Conservation (phyloP, 345 rosid species). For the Salix arbutifolia region DNA sequence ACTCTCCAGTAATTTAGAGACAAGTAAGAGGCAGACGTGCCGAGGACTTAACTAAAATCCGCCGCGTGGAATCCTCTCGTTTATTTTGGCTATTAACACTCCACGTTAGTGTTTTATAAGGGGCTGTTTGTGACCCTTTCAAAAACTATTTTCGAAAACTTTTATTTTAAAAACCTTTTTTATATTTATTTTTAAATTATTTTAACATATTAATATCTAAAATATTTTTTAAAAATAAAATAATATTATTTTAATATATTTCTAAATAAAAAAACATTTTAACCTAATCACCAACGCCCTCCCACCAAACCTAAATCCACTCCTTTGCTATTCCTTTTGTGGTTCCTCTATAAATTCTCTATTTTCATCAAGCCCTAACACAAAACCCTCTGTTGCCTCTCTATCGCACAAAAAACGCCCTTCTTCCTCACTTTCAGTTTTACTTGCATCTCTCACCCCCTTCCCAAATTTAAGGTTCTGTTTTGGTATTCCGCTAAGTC, state of each 20-base stretch:
- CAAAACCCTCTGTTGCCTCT: neutral
- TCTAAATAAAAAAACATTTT: no score
- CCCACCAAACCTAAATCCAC: neutral
- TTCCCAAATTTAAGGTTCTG: no score
- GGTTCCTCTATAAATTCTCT: slow-evolving; percentile 10
- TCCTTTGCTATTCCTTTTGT: no score
- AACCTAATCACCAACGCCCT: no score
- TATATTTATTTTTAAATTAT: no score
- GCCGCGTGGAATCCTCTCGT: neutral
- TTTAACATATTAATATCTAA: no score
- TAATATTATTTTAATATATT: no score
- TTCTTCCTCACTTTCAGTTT: neutral
- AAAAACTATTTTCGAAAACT: no score
- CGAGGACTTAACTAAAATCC: neutral
- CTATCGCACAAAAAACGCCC: neutral
- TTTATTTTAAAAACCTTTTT: no score
- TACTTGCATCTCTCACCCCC: neutral
- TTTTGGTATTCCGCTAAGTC: no score
- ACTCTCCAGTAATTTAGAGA: neutral
- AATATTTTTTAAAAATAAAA: no score
- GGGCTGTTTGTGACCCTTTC: no score
- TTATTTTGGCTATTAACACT: slow-evolving; percentile 3
- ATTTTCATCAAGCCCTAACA: neutral
- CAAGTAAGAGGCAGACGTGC: neutral
- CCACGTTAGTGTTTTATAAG: neutral